A percentile compares a stretch with the other conserved stretches of the same genome.
These are phyloP conservation scores for Aegilops longissima DNA, from an alignment of 176 grass and related monocot genomes.

Conservation along the genomic window DNA sequence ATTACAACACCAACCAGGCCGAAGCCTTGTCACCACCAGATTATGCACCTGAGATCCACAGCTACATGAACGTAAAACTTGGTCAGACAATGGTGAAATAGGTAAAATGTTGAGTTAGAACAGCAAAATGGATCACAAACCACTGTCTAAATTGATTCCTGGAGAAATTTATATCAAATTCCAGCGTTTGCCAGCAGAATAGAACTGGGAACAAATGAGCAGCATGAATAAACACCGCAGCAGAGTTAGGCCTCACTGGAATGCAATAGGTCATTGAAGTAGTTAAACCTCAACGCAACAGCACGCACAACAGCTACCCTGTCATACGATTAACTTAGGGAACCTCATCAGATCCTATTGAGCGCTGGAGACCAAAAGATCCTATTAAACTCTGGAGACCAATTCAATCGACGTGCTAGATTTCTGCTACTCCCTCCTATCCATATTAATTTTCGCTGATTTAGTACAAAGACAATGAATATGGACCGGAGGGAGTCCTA, in stretches of 20 bases:
- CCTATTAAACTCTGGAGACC: not conserved
- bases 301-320: conserved; percentile 11
- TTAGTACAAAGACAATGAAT: not conserved
- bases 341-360: not conserved
- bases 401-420: conserved; percentile 5
- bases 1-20: too few relatives aligned
- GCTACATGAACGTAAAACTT: not conserved
- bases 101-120: not conserved
- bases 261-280: not conserved
- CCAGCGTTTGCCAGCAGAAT: not conserved
- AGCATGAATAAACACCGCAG: not conserved
- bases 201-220: not conserved
- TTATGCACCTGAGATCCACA: not conserved
- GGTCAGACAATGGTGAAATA: not conserved
- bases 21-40: too few relatives aligned
- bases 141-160: not conserved
- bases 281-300: conserved; percentile 12
- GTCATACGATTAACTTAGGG: not conserved
- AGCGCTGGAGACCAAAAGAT: not conserved
- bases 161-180: not conserved
- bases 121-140: not conserved
- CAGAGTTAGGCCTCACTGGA: conserved; percentile 19
- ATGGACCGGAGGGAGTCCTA: not conserved
- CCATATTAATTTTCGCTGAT: not conserved
- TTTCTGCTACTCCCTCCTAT: not conserved